Base-by-base conservation (phyloP, 2,329 filamentous ascomycete species). In the Helminthosporium solani region DNA sequence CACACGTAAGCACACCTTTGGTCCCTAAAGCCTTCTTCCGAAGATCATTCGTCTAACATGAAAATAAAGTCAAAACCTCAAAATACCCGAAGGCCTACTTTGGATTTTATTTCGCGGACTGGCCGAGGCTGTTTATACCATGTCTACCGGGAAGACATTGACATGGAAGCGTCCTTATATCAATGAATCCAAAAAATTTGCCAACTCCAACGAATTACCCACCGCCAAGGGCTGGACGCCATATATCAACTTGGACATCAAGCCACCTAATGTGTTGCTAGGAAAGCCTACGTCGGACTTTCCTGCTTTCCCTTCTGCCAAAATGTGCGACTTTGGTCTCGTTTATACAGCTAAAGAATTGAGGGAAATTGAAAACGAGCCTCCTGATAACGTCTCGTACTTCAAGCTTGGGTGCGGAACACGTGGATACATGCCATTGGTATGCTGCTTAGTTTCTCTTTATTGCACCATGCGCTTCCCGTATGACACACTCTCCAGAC, bases 221-320 rank as follows among this genome's bases (percentile, higher is more conserved):
- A 7, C 7, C 34, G 16, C n/a, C 7, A 21, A 19, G 14, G 16
- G 15, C 3, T 46, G 45, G 42, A 7, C n/a, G 16, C 16, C 21
- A 5, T 25, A 42, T 16, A 33, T 48, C n/a, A 47, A 51, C 16
- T 9, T 31, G 2, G 49, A 51, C 15, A 45, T 51, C 20, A 51
- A 48, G 23, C 34, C 33, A n/a, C 11, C 2, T 3, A 51, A 51
- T 38, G 30, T 51, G 5, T n/a, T 21, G 20, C 16, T 39, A 9
- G 36, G 36, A 5, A 37, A 12, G 7, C 25, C 43, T 7, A 27
- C 18, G 3, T n/a, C 5, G 9, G n/a, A 14, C 3, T 45, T 21
- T 16, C 25, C 28, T 18, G 43, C 43, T 3, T 45, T 28, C 30
- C 12, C 12, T 12, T 34, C 27, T 1, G 9, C 37, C 5, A 45